A percentile compares a stretch with the other conserved stretches of the same genome.
Conservation (phyloP, 768 basidiomycete species). For the Trametes villosa region DNA sequence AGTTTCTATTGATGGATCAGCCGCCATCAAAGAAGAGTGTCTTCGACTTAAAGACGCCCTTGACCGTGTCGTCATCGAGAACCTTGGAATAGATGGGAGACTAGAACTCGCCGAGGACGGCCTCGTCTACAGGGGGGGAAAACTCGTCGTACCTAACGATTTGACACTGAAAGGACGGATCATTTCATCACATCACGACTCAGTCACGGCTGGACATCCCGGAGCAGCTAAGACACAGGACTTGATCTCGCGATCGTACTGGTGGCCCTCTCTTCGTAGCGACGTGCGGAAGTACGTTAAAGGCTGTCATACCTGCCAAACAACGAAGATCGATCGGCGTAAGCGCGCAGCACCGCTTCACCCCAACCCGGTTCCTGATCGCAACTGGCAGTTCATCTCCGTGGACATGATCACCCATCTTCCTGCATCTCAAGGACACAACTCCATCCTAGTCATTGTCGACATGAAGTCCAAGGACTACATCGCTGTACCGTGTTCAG, state of each 20-base stretch:
- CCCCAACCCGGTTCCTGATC: conserved; percentile 21
- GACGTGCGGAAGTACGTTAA: conserved; percentile 31
- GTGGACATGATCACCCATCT: conserved; percentile 29
- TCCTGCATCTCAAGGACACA: conserved; percentile 21
- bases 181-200: conserved; percentile 31
- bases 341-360: conserved; percentile 14
- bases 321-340: conserved; percentile 28
- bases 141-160: background rate
- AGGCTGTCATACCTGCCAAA: conserved; percentile 35
- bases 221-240: conserved; percentile 32
- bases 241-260: conserved; percentile 30
- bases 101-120: conserved; percentile 28
- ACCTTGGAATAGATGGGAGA: conserved; percentile 31
- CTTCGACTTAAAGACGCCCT: conserved; percentile 28
- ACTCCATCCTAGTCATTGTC: conserved; percentile 26
- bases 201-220: conserved; percentile 32
- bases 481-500: conserved; percentile 31
- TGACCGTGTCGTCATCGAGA: conserved; percentile 35
- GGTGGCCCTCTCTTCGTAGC: conserved; percentile 35
- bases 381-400: conserved; percentile 12
- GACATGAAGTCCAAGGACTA: conserved; percentile 31
- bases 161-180: background rate
- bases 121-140: conserved; percentile 28
- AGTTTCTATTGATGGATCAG: background rate
- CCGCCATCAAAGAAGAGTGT: background rate